Base-by-base conservation (phyloP, 495 filamentous ascomycete genomes). In the Physcia stellaris region DNA sequence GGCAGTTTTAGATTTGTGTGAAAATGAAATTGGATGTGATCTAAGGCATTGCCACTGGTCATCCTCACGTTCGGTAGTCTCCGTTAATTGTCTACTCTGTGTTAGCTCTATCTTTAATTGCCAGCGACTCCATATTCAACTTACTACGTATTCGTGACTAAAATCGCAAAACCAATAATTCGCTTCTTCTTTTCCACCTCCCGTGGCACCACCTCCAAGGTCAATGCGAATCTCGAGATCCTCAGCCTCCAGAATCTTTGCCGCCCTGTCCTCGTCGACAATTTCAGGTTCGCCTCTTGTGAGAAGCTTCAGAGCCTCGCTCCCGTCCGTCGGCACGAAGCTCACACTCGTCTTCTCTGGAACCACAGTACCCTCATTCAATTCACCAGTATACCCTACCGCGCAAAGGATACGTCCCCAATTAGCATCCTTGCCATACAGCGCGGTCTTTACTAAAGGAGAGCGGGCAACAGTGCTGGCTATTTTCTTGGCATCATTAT, bases 371-470 rank as follows among this genome's bases (percentile, higher is more conserved):
- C 77, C 73, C 0, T 64, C 61, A 32, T 73, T 68, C 0, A 53
- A 58, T 21, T 86, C 73, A 37, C 64, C 66, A 0, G 90, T 80
- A 51, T 96, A 96, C 4, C 90, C 90, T 19, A 85, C 83, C 2
- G 90, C 90, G 60, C 92, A 96, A 17, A 96, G 68, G 41, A 98
- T 94, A 16, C 92, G 85, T 26, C 90, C 86, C 88, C 92, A 96
- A 68, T 99, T 99, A 2, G 90, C 90, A 54, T 99, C 92, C 50
- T 85, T 81, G 36, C 90, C 90, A 55, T 96, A 96, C 24, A 99
- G 68, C 0, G 92, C 90, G 0, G 92, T 96, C 67, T 96, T 99
- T 32, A 99, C 88, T 30, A 99, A 71, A 15, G 92, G 83, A 4
- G 85, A 93, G 27, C 81, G 75, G n/a, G 90, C 86, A 60, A 96